phyloP scores from a whole-genome alignment of 148 eudicot genomes.

The Cornus florida region DNA sequence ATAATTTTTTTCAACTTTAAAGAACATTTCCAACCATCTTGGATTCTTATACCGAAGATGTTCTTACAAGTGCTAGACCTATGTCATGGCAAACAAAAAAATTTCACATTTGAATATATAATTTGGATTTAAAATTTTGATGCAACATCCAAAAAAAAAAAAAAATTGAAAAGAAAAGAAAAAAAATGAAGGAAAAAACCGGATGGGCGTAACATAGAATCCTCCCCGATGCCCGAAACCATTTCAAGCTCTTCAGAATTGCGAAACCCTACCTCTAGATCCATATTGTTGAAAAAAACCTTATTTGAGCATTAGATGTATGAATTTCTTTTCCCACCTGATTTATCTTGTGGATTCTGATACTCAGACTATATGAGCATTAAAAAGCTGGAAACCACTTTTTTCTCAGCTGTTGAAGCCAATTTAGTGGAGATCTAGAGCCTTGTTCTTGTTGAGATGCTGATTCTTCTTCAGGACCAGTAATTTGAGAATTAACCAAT shows the following conservation, averaged over 20 bases:
- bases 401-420: conserved; percentile 31
- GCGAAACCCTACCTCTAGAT: not conserved
- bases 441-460: conserved; percentile 17
- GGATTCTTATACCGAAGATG: no score
- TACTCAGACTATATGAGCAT: not conserved
- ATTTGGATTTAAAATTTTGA: not conserved
- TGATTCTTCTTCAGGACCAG: not conserved
- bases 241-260: no score
- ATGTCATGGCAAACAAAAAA: no score
- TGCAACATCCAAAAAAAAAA: not conserved
- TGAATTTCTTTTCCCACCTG: not conserved
- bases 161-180: no score
- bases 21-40: no score
- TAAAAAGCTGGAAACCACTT: conserved; percentile 25
- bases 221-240: not conserved
- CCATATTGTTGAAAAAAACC: not conserved
- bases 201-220: no score
- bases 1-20: no score
- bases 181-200: no score
- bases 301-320: not conserved
- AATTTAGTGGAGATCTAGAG: conserved; percentile 21
- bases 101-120: not conserved
- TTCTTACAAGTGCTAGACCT: no score
- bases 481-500: conserved; percentile 1
- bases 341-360: not conserved